Evolutionary conservation across 2,329 filamentous ascomycete genomes (phyloP), one percentile per base, ranked within the genome.

Genomic region (Penicillium sp.): DNA sequence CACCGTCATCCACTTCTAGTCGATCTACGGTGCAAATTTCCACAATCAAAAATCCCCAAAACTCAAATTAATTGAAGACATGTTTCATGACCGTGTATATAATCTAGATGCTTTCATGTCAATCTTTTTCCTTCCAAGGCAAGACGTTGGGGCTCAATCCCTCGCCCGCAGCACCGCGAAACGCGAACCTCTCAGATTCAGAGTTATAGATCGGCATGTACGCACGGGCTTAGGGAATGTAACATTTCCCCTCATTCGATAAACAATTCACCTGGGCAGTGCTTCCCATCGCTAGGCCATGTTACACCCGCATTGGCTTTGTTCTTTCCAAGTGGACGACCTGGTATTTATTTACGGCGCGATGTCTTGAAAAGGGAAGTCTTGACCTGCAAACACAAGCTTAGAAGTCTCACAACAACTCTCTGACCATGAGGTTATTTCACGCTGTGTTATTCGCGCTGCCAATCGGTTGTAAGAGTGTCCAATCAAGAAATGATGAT

Each of bases 181-280:
- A 22, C 5, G 6, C 31, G 27, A 31, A 6, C 13, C n/a, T 31
- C 22, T 44, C 10, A 13, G 11, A 38, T 48, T 16, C 22, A 21
- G n/a, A 34, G 42, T n/a, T 44, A 41, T 34, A 32, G 9, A 50
- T 49, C 55, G 39, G 46, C 39, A 36, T 13, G 13, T 38, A 49
- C 55, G 52, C 52, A 52, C 21, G 22, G 38, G 9, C 40, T 43
- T 21, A 6, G 1, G 22, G 18, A 32, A 53, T 47, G 55, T 58
- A 55, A 48, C 55, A 55, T 58, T 55, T 53, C 55, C 53, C 55
- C 55, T 53, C 55, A 58, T 45, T 47, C 8, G 13, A 39, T 39
- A 22, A 32, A 45, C 45, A n/a, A 16, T n/a, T n/a, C 13, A 14
- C n/a, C 4, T 18, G 18, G 2, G 18, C 13, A 36, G 34, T 36